Base-by-base conservation (phyloP, 2,329 filamentous ascomycete genomes). In the Diplodia corticola region DNA sequence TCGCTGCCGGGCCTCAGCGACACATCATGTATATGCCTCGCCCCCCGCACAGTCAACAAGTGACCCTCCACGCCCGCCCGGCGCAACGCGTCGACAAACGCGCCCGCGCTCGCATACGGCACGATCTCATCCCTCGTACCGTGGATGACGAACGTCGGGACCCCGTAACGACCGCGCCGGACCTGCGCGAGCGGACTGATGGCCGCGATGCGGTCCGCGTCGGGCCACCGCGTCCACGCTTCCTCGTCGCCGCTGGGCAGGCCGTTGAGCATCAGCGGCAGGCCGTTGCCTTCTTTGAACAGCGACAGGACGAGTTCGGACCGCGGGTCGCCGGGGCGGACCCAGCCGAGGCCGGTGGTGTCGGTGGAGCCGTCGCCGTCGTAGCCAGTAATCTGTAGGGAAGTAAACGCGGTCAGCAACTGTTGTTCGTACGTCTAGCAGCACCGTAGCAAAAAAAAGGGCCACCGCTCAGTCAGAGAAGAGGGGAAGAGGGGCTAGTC, bases 141-240 rank as follows among this genome's bases (percentile, higher is more conserved):
- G 40, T 70, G 69, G 6, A 71, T 54, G 22, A 70, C 12, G 50
- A 68, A 70, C 2, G 69, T 71, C 4, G 69, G 70, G 4, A 61
- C 63, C 1, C 35, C 48, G 37, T 69, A 71, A 12, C 60, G 66
- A 10, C 69, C 68, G 7, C 51, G 30, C 5, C 59, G 35, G 5
- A 69, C 20, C n/a, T 70, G 70, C 15, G 67, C 63, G 1, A 67
- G 40, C 20, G 69, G 69, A 33, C 67, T 69, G 50, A 69, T 67
- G 9, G 49, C 50, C 33, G 30, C 53, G 9, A 71, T 37, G 4
- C 40, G 51, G 9, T 57, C 59, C 15, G 63, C 17, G 5, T 60
- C 53, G 3, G 67, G 64, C 28, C 37, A 5, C 6, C 6, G 35
- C 15, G 35, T 40, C 35, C 35, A 40, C 1, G 13, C 4, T 1